phyloP scores from a whole-genome alignment of 805 yeast genomes.

The Metschnikowia proteae region DNA sequence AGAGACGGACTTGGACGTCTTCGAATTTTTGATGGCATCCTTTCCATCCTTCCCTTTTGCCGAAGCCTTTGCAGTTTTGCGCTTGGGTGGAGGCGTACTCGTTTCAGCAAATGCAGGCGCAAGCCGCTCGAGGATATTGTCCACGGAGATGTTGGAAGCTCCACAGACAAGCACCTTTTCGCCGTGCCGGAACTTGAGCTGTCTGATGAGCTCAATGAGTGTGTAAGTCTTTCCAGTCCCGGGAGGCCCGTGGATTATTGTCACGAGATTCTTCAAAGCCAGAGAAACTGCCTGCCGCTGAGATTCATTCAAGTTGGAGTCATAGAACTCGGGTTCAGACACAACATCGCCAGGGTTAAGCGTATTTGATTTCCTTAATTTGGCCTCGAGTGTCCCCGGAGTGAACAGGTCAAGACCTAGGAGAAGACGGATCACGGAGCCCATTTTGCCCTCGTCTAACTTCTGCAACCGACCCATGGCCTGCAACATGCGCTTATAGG shows the following conservation, averaged over 20 bases:
- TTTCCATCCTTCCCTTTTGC: neutral
- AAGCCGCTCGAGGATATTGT: slow-evolving; percentile 80
- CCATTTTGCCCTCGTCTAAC: slow-evolving; percentile 31
- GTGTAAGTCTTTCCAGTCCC: slow-evolving; percentile 86
- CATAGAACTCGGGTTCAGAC: slow-evolving; percentile 29
- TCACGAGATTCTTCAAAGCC: slow-evolving; percentile 56
- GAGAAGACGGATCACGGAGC: slow-evolving; percentile 39
- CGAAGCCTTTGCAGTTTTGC: neutral
- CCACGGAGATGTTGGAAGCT: slow-evolving; percentile 90
- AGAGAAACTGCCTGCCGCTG: slow-evolving; percentile 72
- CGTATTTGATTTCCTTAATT: too few relatives aligned
- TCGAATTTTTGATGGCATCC: slow-evolving; percentile 7
- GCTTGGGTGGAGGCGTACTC: neutral
- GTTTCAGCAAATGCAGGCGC: slow-evolving; percentile 24
- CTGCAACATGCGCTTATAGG: slow-evolving; percentile 75
- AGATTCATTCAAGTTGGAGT: slow-evolving; percentile 54
- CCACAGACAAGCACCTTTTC: slow-evolving; percentile 81
- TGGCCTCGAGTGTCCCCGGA: slow-evolving; percentile 5
- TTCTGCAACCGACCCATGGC: slow-evolving; percentile 66
- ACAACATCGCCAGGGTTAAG: neutral
- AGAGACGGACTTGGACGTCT: slow-evolving; percentile 21
- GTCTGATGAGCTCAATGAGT: slow-evolving; percentile 74
- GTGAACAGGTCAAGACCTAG: slow-evolving; percentile 42
- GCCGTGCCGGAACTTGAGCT: slow-evolving; percentile 45
- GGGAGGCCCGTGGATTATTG: slow-evolving; percentile 74